Percentiles rank a stretch among this genome's conserved stretches.
Conservation (phyloP, 371 early-diverging fungal genomes). For the Mortierella sp. region DNA sequence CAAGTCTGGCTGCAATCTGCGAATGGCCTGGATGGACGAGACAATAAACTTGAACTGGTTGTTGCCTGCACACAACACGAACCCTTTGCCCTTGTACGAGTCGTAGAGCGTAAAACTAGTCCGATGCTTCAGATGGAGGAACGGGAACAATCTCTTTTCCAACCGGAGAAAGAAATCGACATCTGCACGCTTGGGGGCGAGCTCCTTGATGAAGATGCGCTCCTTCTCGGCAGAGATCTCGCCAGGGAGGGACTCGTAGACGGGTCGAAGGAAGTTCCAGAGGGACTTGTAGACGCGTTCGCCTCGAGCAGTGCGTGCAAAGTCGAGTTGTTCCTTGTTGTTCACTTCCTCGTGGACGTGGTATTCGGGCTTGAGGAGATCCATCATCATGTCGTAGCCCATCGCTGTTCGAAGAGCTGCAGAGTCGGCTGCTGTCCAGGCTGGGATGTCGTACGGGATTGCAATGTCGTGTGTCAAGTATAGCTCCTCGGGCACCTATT, state of each 20-base stretch:
- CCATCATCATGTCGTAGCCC: slow-evolving; percentile 27
- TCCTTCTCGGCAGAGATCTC: slow-evolving; percentile 7
- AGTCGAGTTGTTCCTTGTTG: slow-evolving; percentile 8
- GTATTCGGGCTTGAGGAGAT: slow-evolving; percentile 35
- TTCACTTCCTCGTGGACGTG: slow-evolving; percentile 12
- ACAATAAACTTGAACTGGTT: slow-evolving; percentile 72
- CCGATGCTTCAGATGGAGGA: slow-evolving; percentile 14
- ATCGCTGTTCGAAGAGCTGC: slow-evolving; percentile 16
- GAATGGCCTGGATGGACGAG: slow-evolving; percentile 67
- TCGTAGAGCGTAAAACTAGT: slow-evolving; percentile 29
- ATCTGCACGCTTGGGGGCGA: slow-evolving; percentile 22
- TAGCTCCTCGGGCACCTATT: slow-evolving; percentile 34
- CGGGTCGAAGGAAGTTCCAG: slow-evolving; percentile 25
- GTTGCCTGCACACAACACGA: slow-evolving; percentile 79
- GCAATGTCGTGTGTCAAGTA: slow-evolving; percentile 39
- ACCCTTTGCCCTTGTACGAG: slow-evolving; percentile 62
- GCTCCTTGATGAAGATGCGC: not conserved
- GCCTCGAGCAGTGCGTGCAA: slow-evolving; percentile 13
- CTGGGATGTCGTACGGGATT: slow-evolving; percentile 31
- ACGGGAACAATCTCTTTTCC: slow-evolving; percentile 34
- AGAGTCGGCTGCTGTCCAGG: slow-evolving; percentile 38
- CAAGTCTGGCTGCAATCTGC: slow-evolving; percentile 63
- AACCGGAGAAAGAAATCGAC: slow-evolving; percentile 32
- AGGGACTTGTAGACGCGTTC: slow-evolving; percentile 36
- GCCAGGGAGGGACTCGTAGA: slow-evolving; percentile 18